Conservation (phyloP, 2,329 filamentous ascomycete species). For the Fusarium algeriense region DNA sequence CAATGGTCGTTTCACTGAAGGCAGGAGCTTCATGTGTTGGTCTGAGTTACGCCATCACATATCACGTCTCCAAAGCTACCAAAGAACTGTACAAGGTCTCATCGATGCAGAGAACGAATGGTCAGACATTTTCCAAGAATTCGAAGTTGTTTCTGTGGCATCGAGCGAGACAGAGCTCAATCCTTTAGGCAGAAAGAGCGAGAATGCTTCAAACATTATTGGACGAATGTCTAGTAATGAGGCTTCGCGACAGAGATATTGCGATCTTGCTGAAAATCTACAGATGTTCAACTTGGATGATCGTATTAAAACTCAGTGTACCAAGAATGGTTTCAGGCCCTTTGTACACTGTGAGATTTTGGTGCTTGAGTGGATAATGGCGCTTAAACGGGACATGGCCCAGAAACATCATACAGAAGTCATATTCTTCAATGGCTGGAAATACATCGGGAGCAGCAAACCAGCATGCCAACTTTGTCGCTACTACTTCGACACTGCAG, state of each 20-base stretch:
- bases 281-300: constrained; percentile 44
- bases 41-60: constrained; percentile 48
- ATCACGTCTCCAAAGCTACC: constrained; percentile 45
- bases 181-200: constrained; percentile 34
- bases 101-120: constrained; percentile 41
- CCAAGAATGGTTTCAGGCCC: constrained; percentile 36
- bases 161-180: constrained; percentile 43
- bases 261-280: constrained; percentile 30
- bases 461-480: constrained; percentile 55
- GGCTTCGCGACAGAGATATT: constrained; percentile 11
- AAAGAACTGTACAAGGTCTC: constrained; percentile 29
- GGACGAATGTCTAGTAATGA: constrained; percentile 34
- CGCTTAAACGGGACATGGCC: constrained; percentile 6
- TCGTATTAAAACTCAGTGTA: constrained; percentile 35
- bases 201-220: constrained; percentile 40
- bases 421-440: constrained; percentile 49
- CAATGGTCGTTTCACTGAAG: constrained; percentile 29
- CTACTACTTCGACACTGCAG: constrained; percentile 51
- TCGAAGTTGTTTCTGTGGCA: constrained; percentile 43
- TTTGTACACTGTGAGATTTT: constrained; percentile 55
- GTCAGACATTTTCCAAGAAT: constrained; percentile 50
- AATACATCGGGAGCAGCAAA: constrained; percentile 58
- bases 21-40: constrained; percentile 43
- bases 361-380: constrained; percentile 46
- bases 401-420: not conserved